These are phyloP conservation scores for Trichoderma sp. DNA, from an alignment of 2,329 filamentous ascomycete genomes.

Conservation along the genomic window DNA sequence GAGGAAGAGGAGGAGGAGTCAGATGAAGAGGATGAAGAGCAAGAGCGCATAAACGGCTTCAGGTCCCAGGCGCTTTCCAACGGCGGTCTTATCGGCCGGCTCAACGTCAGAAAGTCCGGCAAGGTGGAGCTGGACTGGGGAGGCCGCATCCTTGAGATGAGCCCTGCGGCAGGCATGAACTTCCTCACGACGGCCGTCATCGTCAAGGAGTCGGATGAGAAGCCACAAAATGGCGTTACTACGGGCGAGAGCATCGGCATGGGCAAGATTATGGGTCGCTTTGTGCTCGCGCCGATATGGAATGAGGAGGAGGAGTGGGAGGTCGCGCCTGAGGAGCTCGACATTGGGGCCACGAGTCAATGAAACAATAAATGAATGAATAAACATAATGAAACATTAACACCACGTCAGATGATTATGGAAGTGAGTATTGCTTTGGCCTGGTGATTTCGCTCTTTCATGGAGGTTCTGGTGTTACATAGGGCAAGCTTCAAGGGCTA, in stretches of 20 bases:
- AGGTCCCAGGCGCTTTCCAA: constrained; percentile 46
- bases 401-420: neutral
- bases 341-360: neutral
- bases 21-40: constrained; percentile 34
- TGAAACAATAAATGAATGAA: neutral
- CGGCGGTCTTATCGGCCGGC: constrained; percentile 61
- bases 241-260: constrained; percentile 59
- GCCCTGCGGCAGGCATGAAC: constrained; percentile 52
- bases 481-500: neutral
- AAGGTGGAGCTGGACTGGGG: constrained; percentile 65
- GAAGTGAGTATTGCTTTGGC: neutral
- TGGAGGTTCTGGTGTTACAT: neutral
- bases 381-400: neutral
- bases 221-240: constrained; percentile 43
- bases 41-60: constrained; percentile 37
- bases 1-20: constrained; percentile 26
- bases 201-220: constrained; percentile 58
- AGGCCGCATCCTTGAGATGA: constrained; percentile 55
- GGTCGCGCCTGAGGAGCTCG: constrained; percentile 41
- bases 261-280: constrained; percentile 64
- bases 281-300: constrained; percentile 60
- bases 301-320: constrained; percentile 60
- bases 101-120: constrained; percentile 62
- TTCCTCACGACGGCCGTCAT: constrained; percentile 62
- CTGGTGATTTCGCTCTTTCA: neutral